These are phyloP conservation scores for Clausena lansium DNA, from an alignment of 345 rosid genomes.

Conservation along the genomic window DNA sequence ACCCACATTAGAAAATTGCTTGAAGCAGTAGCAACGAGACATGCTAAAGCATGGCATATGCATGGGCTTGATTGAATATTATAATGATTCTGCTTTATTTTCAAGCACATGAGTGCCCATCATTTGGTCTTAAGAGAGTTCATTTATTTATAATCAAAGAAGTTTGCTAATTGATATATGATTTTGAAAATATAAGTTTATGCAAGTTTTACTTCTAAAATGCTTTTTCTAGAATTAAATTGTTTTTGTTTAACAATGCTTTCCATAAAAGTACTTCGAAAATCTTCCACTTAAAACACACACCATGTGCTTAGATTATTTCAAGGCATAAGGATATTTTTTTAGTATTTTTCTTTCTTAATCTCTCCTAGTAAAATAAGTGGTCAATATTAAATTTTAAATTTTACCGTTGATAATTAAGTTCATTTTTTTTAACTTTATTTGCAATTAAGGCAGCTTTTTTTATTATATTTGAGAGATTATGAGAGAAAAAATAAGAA, in stretches of 20 bases:
- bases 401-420: too few species aligned
- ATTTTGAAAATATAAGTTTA: not conserved
- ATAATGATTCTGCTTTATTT: constrained; percentile 25
- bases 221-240: not conserved
- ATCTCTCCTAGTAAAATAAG: too few species aligned
- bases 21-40: constrained; percentile 9
- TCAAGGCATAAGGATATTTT: too few species aligned
- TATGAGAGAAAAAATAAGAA: too few species aligned
- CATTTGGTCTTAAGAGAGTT: constrained; percentile 27
- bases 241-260: not conserved
- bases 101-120: constrained; percentile 42
- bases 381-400: too few species aligned
- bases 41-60: constrained; percentile 23
- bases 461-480: too few species aligned
- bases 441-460: too few species aligned
- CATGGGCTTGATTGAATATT: constrained; percentile 19
- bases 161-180: not conserved
- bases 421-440: too few species aligned
- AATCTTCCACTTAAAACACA: not conserved
- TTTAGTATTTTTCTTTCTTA: too few species aligned
- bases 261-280: not conserved
- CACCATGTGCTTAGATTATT: not conserved
- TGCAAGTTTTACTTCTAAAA: not conserved
- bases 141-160: constrained; percentile 5
- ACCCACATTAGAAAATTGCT: not conserved